Conservation (phyloP, 352 stramenopile species). For the Albugo laibachii region DNA sequence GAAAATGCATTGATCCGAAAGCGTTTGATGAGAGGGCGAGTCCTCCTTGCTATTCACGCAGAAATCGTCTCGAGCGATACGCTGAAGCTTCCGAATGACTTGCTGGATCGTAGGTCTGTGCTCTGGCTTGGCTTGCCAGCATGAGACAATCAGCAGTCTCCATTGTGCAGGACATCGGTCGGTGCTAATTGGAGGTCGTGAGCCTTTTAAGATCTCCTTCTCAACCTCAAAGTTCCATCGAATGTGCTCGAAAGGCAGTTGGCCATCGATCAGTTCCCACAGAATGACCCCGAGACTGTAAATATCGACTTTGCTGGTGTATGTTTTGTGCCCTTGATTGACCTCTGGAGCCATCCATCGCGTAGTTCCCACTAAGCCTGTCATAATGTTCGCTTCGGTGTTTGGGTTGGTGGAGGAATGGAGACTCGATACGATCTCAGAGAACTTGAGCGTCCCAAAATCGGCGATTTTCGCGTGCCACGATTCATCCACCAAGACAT, state of each 20-base stretch:
- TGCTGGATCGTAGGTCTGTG: constrained; percentile 72
- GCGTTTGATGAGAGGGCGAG: too few relatives aligned
- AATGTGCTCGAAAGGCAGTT: constrained; percentile 63
- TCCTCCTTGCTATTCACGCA: too few relatives aligned
- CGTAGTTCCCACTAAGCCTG: constrained; percentile 70
- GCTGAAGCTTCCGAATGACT: constrained; percentile 65
- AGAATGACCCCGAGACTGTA: constrained; percentile 76
- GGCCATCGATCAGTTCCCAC: constrained; percentile 75
- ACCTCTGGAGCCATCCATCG: constrained; percentile 81
- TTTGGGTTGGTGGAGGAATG: constrained; percentile 7
- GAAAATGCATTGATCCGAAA: too few relatives aligned
- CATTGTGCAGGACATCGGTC: constrained; percentile 55
- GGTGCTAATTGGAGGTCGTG: constrained; percentile 36
- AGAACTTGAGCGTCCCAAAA: constrained; percentile 71
- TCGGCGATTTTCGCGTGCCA: constrained; percentile 83
- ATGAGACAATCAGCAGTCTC: constrained; percentile 58
- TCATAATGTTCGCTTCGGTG: constrained; percentile 39
- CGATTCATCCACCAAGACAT: constrained; percentile 76
- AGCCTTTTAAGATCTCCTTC: constrained; percentile 46
- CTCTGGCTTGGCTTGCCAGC: constrained; percentile 65
- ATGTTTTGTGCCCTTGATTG: constrained; percentile 62
- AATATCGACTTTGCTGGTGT: constrained; percentile 80
- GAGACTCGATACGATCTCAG: constrained; percentile 63
- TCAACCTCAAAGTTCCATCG: constrained; percentile 78
- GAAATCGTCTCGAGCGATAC: constrained; percentile 45